Conservation (phyloP, 192 early-diverging fungal genomes). For the Coemansia sp. region DNA sequence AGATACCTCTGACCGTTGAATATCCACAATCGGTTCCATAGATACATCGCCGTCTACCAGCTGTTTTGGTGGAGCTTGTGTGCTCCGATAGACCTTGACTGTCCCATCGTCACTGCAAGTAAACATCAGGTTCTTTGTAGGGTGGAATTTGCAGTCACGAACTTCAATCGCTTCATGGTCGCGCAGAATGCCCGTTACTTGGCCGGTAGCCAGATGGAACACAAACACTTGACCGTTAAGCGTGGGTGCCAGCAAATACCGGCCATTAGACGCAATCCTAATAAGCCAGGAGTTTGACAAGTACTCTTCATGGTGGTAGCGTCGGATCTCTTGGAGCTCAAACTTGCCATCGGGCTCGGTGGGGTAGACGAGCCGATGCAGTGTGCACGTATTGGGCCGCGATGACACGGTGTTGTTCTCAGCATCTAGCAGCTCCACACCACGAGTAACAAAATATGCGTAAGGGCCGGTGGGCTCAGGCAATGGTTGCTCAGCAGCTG, state of each 20-base stretch:
- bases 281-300: slow-evolving; percentile 94
- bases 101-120: slow-evolving; percentile 81
- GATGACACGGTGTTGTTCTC: slow-evolving; percentile 71
- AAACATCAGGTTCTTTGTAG: slow-evolving; percentile 71
- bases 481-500: background rate
- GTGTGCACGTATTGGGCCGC: slow-evolving; percentile 79
- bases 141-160: slow-evolving; percentile 90
- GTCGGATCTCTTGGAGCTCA: slow-evolving; percentile 70
- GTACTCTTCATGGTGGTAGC: slow-evolving; percentile 78
- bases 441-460: slow-evolving; percentile 83
- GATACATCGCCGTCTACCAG: background rate
- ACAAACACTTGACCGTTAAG: slow-evolving; percentile 84
- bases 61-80: slow-evolving; percentile 1
- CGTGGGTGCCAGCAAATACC: slow-evolving; percentile 87
- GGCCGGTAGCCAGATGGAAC: slow-evolving; percentile 74
- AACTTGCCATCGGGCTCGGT: slow-evolving; percentile 64
- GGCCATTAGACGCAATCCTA: slow-evolving; percentile 80
- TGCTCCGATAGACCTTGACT: slow-evolving; percentile 59
- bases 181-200: slow-evolving; percentile 72
- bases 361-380: slow-evolving; percentile 88
- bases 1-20: background rate
- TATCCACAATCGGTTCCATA: background rate
- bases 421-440: slow-evolving; percentile 85
- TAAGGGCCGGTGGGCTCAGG: slow-evolving; percentile 38
- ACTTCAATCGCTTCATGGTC: slow-evolving; percentile 92